These are phyloP conservation scores for Fusarium sp. DNA, from an alignment of 2,329 filamentous ascomycete genomes.

Conservation along the genomic window DNA sequence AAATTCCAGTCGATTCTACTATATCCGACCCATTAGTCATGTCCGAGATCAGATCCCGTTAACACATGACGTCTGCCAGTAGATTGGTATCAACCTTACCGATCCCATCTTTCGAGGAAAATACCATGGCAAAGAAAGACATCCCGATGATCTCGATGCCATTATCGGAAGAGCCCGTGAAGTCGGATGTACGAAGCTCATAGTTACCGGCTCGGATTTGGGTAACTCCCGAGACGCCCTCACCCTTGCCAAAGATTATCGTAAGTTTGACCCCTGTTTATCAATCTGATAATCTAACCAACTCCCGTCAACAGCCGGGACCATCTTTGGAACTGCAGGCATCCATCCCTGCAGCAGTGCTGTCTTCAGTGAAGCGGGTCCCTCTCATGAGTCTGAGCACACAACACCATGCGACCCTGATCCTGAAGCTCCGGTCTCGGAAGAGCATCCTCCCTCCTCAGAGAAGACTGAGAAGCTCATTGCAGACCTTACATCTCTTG, in stretches of 20 bases:
- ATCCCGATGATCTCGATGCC: slow-evolving; percentile 78
- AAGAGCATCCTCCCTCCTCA: slow-evolving; percentile 61
- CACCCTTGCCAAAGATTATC: slow-evolving; percentile 77
- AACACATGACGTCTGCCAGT: slow-evolving; percentile 38
- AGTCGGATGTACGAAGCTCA: slow-evolving; percentile 87
- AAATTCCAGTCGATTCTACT: not conserved
- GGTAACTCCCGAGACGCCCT: slow-evolving; percentile 80
- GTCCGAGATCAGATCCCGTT: slow-evolving; percentile 22
- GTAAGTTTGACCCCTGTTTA: slow-evolving; percentile 60
- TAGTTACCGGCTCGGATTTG: slow-evolving; percentile 92
- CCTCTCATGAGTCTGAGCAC: slow-evolving; percentile 59
- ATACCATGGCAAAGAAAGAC: slow-evolving; percentile 82
- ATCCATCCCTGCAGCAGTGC: slow-evolving; percentile 92
- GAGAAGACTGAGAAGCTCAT: slow-evolving; percentile 63
- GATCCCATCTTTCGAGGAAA: slow-evolving; percentile 89
- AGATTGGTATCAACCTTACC: slow-evolving; percentile 95
- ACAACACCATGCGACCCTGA: slow-evolving; percentile 66
- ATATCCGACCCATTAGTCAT: slow-evolving; percentile 13
- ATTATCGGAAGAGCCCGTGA: slow-evolving; percentile 83
- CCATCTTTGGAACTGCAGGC: slow-evolving; percentile 90
- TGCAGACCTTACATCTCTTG: slow-evolving; percentile 70
- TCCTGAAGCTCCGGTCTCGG: slow-evolving; percentile 59
- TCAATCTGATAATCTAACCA: slow-evolving; percentile 5
- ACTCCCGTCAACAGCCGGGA: slow-evolving; percentile 67
- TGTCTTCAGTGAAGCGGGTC: slow-evolving; percentile 73